phyloP scores from a whole-genome alignment of 2,329 filamentous ascomycete species.

The Taxawa tesnikishii region DNA sequence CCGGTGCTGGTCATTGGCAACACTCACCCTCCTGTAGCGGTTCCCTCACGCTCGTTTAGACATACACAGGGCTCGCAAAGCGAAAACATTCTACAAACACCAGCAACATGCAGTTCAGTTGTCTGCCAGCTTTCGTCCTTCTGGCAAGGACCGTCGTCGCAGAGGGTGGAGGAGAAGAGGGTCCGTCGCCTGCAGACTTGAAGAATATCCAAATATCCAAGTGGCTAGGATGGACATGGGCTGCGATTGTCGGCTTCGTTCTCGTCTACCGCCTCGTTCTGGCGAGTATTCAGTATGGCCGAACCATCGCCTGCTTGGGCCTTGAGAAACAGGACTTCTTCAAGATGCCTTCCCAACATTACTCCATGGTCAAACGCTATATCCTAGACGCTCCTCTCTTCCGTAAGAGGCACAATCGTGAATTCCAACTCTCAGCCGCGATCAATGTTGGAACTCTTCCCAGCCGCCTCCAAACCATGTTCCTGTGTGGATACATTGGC shows the following conservation, averaged over 20 bases:
- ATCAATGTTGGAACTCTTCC: conserved; percentile 38
- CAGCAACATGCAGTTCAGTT: neutral
- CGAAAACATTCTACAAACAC: neutral
- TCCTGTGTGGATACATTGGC: conserved; percentile 34
- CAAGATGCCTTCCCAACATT: conserved; percentile 43
- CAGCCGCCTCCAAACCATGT: conserved; percentile 34
- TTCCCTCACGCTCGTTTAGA: too few relatives aligned
- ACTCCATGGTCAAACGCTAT: conserved; percentile 32
- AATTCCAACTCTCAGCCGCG: conserved; percentile 37
- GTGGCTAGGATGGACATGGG: conserved; percentile 37
- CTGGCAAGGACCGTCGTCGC: neutral
- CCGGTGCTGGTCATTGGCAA: neutral
- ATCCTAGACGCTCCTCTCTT: conserved; percentile 35
- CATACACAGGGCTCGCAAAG: too few relatives aligned
- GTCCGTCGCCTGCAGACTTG: conserved; percentile 8
- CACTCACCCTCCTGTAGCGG: too few relatives aligned
- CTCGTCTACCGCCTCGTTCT: conserved; percentile 55
- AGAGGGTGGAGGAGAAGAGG: neutral
- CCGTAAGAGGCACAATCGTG: conserved; percentile 35
- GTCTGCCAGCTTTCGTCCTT: neutral
- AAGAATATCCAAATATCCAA: conserved; percentile 18
- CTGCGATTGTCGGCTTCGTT: conserved; percentile 49
- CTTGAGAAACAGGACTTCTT: conserved; percentile 65
- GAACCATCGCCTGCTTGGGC: conserved; percentile 62
- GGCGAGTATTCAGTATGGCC: conserved; percentile 53